phyloP scores from a whole-genome alignment of 257 asterid genomes.

The Coffea eugenioides region DNA sequence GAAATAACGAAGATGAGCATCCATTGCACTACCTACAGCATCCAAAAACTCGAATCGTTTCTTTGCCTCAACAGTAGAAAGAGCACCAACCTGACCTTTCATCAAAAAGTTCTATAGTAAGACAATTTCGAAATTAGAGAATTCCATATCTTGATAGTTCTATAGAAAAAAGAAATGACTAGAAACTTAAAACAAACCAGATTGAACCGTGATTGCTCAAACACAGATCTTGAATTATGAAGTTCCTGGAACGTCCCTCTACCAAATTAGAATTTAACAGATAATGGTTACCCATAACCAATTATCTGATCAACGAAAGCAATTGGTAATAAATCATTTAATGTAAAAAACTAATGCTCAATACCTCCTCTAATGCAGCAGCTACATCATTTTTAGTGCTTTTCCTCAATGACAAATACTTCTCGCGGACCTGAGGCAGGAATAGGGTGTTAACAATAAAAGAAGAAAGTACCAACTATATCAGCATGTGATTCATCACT shows the following conservation, averaged over 20 bases:
- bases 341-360: constrained; percentile 20
- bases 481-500: background rate
- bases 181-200: constrained; percentile 49
- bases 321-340: constrained; percentile 18
- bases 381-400: constrained; percentile 89
- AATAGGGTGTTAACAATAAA: constrained; percentile 1
- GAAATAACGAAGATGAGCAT: constrained; percentile 97
- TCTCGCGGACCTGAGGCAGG: constrained; percentile 80
- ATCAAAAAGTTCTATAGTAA: background rate
- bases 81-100: constrained; percentile 73
- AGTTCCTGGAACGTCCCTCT: constrained; percentile 97
- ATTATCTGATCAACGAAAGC: constrained; percentile 45
- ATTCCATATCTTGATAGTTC: background rate
- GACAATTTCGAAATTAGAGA: constrained; percentile 3
- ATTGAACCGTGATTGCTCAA: constrained; percentile 95
- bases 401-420: constrained; percentile 86
- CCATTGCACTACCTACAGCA: constrained; percentile 97
- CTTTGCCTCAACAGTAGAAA: constrained; percentile 90
- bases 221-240: constrained; percentile 82
- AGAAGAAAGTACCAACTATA: background rate
- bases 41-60: constrained; percentile 96
- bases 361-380: constrained; percentile 82
- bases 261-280: constrained; percentile 77
- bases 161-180: background rate
- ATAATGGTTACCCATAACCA: constrained; percentile 57